Evolutionary conservation across 1,139 yeast genomes (phyloP).

Genomic region (Pichia sp.): DNA sequence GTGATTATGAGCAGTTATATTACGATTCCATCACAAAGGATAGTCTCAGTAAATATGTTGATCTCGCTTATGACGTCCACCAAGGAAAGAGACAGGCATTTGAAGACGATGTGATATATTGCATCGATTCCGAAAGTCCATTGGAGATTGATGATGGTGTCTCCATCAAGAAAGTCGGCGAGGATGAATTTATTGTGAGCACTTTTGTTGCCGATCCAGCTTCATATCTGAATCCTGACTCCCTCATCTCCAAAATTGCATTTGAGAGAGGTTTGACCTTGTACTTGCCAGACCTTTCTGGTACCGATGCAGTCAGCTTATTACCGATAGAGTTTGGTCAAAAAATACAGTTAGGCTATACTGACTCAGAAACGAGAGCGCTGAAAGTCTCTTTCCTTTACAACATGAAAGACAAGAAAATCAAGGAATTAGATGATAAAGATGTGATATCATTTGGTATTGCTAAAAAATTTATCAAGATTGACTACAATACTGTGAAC

Average conservation of each 20-base stretch:
- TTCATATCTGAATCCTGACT: conserved; percentile 44
- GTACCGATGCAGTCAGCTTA: conserved; percentile 50
- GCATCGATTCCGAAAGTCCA: conserved; percentile 78
- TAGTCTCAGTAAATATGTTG: conserved; percentile 19
- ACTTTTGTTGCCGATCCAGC: conserved; percentile 90
- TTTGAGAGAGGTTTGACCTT: conserved; percentile 58
- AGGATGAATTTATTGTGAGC: conserved; percentile 38
- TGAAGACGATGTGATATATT: conserved; percentile 56
- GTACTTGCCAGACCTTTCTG: conserved; percentile 57
- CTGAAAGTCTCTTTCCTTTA: conserved; percentile 38
- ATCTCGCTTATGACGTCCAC: conserved; percentile 32
- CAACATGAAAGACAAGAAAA: conserved; percentile 27
- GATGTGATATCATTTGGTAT: conserved; percentile 32
- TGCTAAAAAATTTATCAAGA: conserved; percentile 38
- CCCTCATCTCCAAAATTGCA: conserved; percentile 52
- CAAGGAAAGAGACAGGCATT: conserved; percentile 19
- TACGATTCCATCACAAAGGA: conserved; percentile 23
- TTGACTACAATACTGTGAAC: conserved; percentile 47
- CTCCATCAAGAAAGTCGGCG: conserved; percentile 40
- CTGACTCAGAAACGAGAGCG: conserved; percentile 38
- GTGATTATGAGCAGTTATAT: conserved; percentile 39
- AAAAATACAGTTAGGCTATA: conserved; percentile 51
- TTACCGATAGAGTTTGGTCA: conserved; percentile 54
- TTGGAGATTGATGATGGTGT: conserved; percentile 95
- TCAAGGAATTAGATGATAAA: conserved; percentile 25